Conservation (phyloP, 1,284 basidiomycete genomes). For the Puccinia novopanici region DNA sequence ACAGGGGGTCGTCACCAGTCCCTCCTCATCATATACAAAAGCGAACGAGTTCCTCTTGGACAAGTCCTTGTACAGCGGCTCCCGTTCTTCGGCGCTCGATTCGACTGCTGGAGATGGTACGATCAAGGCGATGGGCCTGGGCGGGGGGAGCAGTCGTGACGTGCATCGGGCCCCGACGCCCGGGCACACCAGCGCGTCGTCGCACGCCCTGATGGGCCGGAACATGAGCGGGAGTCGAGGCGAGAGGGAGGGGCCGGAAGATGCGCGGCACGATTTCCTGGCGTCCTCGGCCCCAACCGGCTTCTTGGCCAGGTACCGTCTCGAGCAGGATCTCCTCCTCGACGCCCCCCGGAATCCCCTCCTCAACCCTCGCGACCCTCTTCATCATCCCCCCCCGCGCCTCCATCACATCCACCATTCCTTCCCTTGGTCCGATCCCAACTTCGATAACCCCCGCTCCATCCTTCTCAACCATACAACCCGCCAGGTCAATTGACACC, state of each 20-base stretch:
- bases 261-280: background rate
- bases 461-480: background rate
- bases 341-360: no score
- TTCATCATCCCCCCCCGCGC: background rate
- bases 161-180: no score
- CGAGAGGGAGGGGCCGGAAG: background rate
- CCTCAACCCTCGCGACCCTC: background rate
- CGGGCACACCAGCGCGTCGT: no score
- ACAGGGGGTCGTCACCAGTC: background rate
- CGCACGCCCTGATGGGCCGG: background rate
- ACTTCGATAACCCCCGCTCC: background rate
- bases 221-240: background rate
- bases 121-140: slow-evolving; percentile 12
- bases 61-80: background rate
- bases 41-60: slow-evolving; percentile 15
- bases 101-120: background rate
- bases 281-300: slow-evolving; percentile 11
- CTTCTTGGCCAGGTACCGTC: slow-evolving; percentile 1
- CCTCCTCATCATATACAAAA: background rate
- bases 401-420: background rate
- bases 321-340: background rate
- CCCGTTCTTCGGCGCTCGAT: background rate
- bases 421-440: slow-evolving; percentile 5
- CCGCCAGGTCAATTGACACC: background rate
- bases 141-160: background rate